Conservation (phyloP, 805 yeast species). For the Candida bentonensis region DNA sequence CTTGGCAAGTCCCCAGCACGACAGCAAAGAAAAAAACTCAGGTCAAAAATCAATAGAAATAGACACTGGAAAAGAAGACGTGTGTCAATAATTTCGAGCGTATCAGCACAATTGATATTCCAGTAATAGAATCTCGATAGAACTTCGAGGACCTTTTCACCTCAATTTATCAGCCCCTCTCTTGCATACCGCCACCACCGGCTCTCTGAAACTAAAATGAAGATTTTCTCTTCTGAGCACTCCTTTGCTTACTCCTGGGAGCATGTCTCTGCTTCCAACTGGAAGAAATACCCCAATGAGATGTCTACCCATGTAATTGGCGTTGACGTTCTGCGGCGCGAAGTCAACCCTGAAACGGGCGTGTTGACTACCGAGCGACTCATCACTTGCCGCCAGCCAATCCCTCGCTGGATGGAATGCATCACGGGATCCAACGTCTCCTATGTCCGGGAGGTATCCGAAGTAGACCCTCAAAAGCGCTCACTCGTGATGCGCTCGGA, state of each 20-base stretch:
- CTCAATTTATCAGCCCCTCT: no score
- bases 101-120: no score
- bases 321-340: slow-evolving; percentile 75
- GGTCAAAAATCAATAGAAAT: no score
- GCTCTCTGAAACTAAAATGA: slow-evolving; percentile 59
- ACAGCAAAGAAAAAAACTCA: no score
- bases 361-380: slow-evolving; percentile 69
- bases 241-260: slow-evolving; percentile 81
- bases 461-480: slow-evolving; percentile 52
- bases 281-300: slow-evolving; percentile 96
- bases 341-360: slow-evolving; percentile 37
- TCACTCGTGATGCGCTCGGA: slow-evolving; percentile 71
- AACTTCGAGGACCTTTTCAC: no score
- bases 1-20: no score
- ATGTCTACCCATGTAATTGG: slow-evolving; percentile 84
- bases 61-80: no score
- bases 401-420: slow-evolving; percentile 69
- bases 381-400: slow-evolving; percentile 74
- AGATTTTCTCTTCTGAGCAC: slow-evolving; percentile 58
- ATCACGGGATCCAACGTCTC: slow-evolving; percentile 64
- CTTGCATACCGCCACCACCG: no score
- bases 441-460: slow-evolving; percentile 79
- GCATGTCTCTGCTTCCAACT: slow-evolving; percentile 87
- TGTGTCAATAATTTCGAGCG: no score
- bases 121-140: no score